These are phyloP conservation scores for Rhododendron mucronatum DNA, from an alignment of 148 eudicot genomes.

Conservation along the genomic window DNA sequence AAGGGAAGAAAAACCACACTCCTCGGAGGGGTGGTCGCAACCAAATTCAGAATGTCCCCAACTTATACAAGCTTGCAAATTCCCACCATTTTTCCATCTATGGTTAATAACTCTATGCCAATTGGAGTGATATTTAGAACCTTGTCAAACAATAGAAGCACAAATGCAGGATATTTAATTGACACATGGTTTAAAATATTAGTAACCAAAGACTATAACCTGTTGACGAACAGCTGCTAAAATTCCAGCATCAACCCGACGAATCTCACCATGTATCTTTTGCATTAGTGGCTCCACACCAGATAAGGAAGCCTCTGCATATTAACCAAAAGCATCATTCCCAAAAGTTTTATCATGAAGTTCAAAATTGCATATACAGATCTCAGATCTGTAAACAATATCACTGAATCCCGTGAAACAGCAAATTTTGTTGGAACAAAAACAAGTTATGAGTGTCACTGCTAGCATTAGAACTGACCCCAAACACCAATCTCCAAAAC, in stretches of 20 bases:
- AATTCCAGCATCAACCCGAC: constrained; percentile 89
- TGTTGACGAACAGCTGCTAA: constrained; percentile 94
- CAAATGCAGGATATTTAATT: neutral
- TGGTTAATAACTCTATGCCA: neutral
- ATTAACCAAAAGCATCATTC: constrained; percentile 13
- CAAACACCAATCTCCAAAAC: neutral
- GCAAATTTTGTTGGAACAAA: neutral
- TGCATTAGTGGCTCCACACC: constrained; percentile 99
- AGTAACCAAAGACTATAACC: constrained; percentile 38
- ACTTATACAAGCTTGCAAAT: neutral
- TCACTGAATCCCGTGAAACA: neutral
- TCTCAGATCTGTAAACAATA: neutral
- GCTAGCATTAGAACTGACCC: neutral
- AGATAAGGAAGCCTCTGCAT: constrained; percentile 88
- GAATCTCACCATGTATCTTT: constrained; percentile 83
- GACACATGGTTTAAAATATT: neutral
- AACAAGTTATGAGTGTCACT: neutral
- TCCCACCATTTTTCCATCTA: neutral
- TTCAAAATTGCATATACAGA: constrained; percentile 1
- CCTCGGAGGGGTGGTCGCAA: neutral
- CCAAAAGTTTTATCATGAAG: neutral
- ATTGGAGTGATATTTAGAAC: neutral
- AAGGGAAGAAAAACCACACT: neutral
- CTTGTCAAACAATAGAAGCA: constrained; percentile 1
- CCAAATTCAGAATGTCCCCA: neutral